Evolutionary conservation across 129 eudicot genomes (phyloP).

Genomic region (Tanacetum coccineum): DNA sequence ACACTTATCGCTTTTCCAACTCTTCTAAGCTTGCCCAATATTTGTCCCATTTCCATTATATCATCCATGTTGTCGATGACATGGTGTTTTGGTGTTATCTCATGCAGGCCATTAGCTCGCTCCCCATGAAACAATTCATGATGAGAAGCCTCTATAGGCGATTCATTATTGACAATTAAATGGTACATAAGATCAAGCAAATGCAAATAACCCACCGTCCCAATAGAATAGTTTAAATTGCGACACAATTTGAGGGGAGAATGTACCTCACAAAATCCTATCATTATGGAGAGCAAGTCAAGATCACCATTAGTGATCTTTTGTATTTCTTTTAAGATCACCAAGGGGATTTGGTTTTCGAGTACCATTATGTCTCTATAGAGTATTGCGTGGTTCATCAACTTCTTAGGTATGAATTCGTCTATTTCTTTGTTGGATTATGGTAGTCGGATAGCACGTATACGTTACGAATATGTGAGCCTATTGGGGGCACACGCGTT

Average conservation of each 20-base stretch:
- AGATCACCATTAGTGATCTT: conserved; percentile 15
- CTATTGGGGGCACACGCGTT: no score
- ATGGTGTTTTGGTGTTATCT: not conserved
- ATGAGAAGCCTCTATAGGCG: no score
- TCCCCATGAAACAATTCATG: not conserved
- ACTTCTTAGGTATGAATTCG: conserved; percentile 13
- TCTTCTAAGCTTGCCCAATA: conserved; percentile 18
- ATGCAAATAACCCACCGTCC: conserved; percentile 18
- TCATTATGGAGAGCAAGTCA: conserved; percentile 22
- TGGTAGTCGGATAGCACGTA: no score
- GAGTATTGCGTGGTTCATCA: conserved; percentile 13
- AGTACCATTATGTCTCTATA: conserved; percentile 41
- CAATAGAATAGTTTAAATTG: not conserved
- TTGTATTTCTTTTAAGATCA: conserved; percentile 30
- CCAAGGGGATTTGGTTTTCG: conserved; percentile 44
- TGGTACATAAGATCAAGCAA: conserved; percentile 38
- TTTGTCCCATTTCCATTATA: conserved; percentile 28
- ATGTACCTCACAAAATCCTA: conserved; percentile 30
- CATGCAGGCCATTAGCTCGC: not conserved
- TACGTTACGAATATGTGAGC: no score
- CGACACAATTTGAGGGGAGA: conserved; percentile 33
- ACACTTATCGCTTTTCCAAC: conserved; percentile 23
- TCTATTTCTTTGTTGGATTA: conserved; percentile 11
- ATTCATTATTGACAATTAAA: conserved; percentile 25
- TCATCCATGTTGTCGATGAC: conserved; percentile 16